Evolutionary conservation across 495 filamentous ascomycete genomes (phyloP), one percentile per base, ranked within the genome.

Genomic region (Cryomyces antarcticus): DNA sequence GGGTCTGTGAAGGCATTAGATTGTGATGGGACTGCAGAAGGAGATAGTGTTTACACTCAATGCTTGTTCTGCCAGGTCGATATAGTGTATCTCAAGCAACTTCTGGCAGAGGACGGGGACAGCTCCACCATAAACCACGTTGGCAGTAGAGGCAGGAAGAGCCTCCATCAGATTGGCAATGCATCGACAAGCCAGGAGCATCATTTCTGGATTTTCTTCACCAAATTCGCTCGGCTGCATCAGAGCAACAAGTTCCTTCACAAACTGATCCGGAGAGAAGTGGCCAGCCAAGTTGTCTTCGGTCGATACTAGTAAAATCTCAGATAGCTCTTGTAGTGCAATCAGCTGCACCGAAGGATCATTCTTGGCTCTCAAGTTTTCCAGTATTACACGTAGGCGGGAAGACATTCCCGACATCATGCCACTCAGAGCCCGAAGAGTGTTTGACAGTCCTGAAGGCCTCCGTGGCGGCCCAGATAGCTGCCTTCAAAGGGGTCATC

Each of bases 101-200:
- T 96, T 99, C 51, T 82, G 74, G 62, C 89, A 95, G 10, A 99
- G 64, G 24, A 96, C 74, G 1, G 92, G 88, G 11, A 99, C 88
- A 38, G 92, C 92, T 35, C 85, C 83, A 11, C 87, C 86, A 56
- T 95, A 96, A 31, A 96, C 92, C 24, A 99, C 85, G 57, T 88
- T 93, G 11, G 86, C 82, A 27, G 86, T 87, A 41, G 89, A 87
- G 12, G 82, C 75, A 24, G 89, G 86, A 24, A 96, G 64, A 29
- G 92, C 92, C 57, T 99, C 92, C 88, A 99, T 99, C 30, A 99
- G 59, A 52, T 99, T 95, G 39, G 92, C 92, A 39, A 99, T 75
- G 58, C 82, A 96, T 39, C 92, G 81, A 57, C 92, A 96, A 4
- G 92, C 92, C 46, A 95, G 71, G 3, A 96, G 77, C 87, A 95